phyloP scores from a whole-genome alignment of 2,329 filamentous ascomycete species.

The Zasmidium cellare region DNA sequence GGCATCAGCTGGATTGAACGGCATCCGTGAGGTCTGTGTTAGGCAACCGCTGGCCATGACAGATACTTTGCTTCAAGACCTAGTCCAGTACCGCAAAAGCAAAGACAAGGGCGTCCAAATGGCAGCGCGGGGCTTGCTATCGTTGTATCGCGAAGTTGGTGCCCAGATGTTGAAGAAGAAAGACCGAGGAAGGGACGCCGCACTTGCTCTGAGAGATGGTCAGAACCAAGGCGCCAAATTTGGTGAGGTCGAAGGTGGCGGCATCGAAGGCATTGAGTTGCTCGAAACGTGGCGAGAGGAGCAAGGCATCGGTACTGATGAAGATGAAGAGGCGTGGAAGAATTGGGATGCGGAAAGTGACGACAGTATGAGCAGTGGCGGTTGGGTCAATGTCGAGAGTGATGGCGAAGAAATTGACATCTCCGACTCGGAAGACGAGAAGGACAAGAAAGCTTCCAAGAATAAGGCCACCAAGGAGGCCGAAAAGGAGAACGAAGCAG shows the following conservation, averaged over 20 bases:
- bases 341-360: constrained; percentile 64
- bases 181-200: constrained; percentile 87
- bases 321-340: constrained; percentile 57
- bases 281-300: constrained; percentile 93
- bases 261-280: constrained; percentile 88
- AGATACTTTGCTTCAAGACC: constrained; percentile 90
- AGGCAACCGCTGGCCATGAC: constrained; percentile 95
- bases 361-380: constrained; percentile 71
- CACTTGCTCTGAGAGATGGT: constrained; percentile 76
- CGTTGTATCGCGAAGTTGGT: constrained; percentile 86
- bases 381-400: constrained; percentile 88
- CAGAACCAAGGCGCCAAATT: constrained; percentile 76
- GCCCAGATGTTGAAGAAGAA: constrained; percentile 86
- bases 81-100: constrained; percentile 93
- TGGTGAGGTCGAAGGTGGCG: constrained; percentile 77
- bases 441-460: constrained; percentile 49
- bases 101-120: constrained; percentile 99
- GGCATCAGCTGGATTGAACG: constrained; percentile 86
- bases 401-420: constrained; percentile 75
- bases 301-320: constrained; percentile 66
- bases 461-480: constrained; percentile 44
- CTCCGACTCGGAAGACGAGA: constrained; percentile 71
- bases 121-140: constrained; percentile 89
- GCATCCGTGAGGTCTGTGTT: constrained; percentile 90
- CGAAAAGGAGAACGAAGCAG: constrained; percentile 16